A percentile compares a stretch with the other conserved stretches of the same genome.
Evolutionary conservation across 2,329 filamentous ascomycete species (phyloP).

Genomic region (Fusarium torulosum): DNA sequence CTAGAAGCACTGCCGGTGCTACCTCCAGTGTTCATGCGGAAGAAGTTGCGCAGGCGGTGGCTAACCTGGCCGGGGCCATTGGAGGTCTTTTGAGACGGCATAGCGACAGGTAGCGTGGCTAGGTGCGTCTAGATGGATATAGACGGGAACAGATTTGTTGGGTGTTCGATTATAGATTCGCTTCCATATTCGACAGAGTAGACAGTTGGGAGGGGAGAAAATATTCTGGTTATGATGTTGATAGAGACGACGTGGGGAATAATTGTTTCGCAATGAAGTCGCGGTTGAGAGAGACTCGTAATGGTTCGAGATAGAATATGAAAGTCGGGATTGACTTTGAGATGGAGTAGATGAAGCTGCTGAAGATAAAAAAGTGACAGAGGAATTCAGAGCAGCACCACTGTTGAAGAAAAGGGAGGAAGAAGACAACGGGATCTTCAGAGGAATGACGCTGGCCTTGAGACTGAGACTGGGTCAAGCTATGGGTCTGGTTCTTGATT

Average conservation of each 20-base stretch:
- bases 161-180: slow-evolving; percentile 52
- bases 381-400: slow-evolving; percentile 2
- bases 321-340: slow-evolving; percentile 16
- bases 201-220: slow-evolving; percentile 14
- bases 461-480: slow-evolving; percentile 43
- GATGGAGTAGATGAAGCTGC: slow-evolving; percentile 15
- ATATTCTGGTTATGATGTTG: slow-evolving; percentile 22
- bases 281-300: slow-evolving; percentile 18
- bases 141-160: slow-evolving; percentile 32
- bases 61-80: slow-evolving; percentile 70
- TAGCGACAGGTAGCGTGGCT: slow-evolving; percentile 47
- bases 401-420: slow-evolving; percentile 33
- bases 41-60: slow-evolving; percentile 78
- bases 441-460: slow-evolving; percentile 41
- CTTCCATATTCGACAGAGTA: slow-evolving; percentile 55
- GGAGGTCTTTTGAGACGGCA: slow-evolving; percentile 67
- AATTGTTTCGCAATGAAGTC: slow-evolving; percentile 30
- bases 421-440: slow-evolving; percentile 27
- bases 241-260: slow-evolving; percentile 23
- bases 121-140: slow-evolving; percentile 25
- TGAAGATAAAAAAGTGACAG: slow-evolving; percentile 8
- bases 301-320: slow-evolving; percentile 20
- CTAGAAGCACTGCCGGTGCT: slow-evolving; percentile 54
- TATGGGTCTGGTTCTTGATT: slow-evolving; percentile 27
- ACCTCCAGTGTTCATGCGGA: slow-evolving; percentile 70